Conservation (phyloP, 139 green algal genomes). For the Chlorella ohadii region DNA sequence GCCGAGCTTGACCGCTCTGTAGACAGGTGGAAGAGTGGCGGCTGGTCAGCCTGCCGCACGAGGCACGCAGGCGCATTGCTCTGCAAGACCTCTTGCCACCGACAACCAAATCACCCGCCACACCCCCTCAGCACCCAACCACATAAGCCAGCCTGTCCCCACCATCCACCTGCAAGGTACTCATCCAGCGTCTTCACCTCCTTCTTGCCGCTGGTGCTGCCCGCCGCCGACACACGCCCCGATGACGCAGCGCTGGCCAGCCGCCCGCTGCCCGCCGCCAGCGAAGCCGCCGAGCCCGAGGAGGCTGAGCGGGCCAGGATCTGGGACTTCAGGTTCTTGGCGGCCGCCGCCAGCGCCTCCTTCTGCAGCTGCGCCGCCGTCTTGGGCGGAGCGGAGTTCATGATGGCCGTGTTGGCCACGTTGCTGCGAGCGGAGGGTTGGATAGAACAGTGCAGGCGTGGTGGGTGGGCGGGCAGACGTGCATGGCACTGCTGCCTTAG, state of each 20-base stretch:
- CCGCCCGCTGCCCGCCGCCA: neutral
- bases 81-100: too few relatives aligned
- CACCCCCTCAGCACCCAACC: too few relatives aligned
- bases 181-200: slow-evolving; percentile 44
- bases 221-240: neutral
- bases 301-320: slow-evolving; percentile 23
- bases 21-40: too few relatives aligned
- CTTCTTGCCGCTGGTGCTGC: slow-evolving; percentile 20
- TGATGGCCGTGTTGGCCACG: slow-evolving; percentile 31
- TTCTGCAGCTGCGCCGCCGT: slow-evolving; percentile 24
- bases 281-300: neutral
- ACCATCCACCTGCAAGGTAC: slow-evolving; percentile 24
- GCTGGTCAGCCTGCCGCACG: too few relatives aligned
- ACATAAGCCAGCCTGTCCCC: too few relatives aligned
- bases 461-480: too few relatives aligned
- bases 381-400: slow-evolving; percentile 25
- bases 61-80: neutral
- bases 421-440: slow-evolving; percentile 9
- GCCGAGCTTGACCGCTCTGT: slow-evolving; percentile 12
- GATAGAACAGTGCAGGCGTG: neutral
- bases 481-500: too few relatives aligned
- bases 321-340: slow-evolving; percentile 34
- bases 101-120: too few relatives aligned
- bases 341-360: slow-evolving; percentile 29
- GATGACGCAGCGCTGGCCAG: neutral